Percentiles rank a stretch among this genome's conserved stretches.
Conservation (phyloP, 139 green algal genomes). For the Chlorella sp. region DNA sequence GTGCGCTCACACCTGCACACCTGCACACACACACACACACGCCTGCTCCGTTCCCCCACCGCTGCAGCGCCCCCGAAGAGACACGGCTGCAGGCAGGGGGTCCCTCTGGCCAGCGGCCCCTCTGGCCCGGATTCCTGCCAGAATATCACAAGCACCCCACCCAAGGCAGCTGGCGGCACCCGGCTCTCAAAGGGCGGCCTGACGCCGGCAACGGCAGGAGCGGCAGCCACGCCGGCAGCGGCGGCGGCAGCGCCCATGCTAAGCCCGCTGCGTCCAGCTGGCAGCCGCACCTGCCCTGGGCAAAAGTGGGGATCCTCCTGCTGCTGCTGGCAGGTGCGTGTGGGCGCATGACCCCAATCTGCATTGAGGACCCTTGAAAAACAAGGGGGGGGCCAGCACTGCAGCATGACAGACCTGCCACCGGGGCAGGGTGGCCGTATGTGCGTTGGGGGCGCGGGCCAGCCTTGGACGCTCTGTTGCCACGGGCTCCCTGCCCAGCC, state of each 20-base stretch:
- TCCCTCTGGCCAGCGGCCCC: not conserved
- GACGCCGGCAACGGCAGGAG: not conserved
- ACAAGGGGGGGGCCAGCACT: not conserved
- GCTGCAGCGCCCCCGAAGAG: not conserved
- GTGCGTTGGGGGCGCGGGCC: too few species aligned
- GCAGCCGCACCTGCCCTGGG: not conserved
- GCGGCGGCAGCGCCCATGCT: not conserved
- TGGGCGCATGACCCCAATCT: too few species aligned
- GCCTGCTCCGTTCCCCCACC: not conserved
- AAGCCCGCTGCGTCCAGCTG: not conserved
- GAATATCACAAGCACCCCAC: not conserved
- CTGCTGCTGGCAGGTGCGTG: constrained; percentile 23
- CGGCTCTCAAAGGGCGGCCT: not conserved
- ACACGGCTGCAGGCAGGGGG: not conserved
- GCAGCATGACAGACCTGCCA: too few species aligned
- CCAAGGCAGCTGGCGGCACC: not conserved
- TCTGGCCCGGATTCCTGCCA: not conserved
- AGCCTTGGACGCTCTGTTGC: too few species aligned
- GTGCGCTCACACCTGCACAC: not conserved
- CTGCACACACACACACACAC: not conserved
- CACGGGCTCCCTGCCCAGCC: too few species aligned
- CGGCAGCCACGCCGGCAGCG: not conserved
- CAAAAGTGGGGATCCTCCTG: not conserved
- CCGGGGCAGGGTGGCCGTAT: too few species aligned
- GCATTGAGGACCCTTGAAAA: not conserved